These are phyloP conservation scores for Lentinula detonsa DNA, from an alignment of 768 basidiomycete species.

Conservation along the genomic window DNA sequence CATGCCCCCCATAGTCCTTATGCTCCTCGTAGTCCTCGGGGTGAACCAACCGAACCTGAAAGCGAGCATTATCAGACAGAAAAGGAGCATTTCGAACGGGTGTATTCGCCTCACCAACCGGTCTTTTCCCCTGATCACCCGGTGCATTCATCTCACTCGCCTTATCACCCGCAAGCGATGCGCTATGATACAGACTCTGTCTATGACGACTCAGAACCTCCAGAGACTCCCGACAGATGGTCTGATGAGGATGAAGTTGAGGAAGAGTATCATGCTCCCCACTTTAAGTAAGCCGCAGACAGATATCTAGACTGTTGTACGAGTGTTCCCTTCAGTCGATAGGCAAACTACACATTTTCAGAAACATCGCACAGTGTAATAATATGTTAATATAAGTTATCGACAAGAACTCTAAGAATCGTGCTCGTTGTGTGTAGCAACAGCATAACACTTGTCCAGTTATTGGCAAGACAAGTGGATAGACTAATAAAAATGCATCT, in stretches of 20 bases:
- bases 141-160: not conserved
- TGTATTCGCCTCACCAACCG: not conserved
- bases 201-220: not conserved
- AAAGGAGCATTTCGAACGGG: not conserved
- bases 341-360: not conserved
- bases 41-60: not conserved
- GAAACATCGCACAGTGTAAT: not conserved
- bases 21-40: not conserved
- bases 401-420: not conserved
- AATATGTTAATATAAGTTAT: constrained; percentile 2
- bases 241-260: constrained; percentile 3
- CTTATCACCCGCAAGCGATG: not conserved
- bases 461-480: not conserved
- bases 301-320: not conserved
- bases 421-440: not conserved
- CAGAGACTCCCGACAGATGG: constrained; percentile 2
- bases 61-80: not conserved
- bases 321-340: not conserved
- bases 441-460: no score
- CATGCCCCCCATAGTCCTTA: not conserved
- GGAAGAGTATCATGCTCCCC: not conserved
- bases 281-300: not conserved
- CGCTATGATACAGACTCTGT: not conserved
- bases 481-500: not conserved
- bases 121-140: not conserved